A percentile compares a stretch with the other conserved stretches of the same genome.
These are phyloP conservation scores for Salix viminalis DNA, from an alignment of 345 rosid species.

Conservation along the genomic window DNA sequence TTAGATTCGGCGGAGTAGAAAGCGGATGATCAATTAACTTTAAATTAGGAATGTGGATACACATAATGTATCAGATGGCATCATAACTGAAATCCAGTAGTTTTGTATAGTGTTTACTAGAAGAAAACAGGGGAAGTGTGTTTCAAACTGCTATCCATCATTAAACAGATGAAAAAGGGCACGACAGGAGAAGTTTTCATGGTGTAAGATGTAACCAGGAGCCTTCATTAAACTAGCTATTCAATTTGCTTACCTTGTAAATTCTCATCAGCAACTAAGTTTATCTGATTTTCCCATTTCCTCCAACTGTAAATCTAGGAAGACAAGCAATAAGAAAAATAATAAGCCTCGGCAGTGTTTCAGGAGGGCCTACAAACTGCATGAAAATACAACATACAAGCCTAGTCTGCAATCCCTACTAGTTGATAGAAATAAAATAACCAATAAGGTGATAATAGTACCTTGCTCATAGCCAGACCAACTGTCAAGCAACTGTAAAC, in stretches of 20 bases:
- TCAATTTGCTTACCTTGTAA: constrained; percentile 46
- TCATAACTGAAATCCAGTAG: not conserved
- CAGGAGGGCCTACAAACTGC: not conserved
- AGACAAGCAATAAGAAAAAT: constrained; percentile 2
- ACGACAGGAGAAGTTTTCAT: not conserved
- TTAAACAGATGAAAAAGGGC: too few species aligned
- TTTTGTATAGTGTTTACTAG: not conserved
- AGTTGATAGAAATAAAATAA: too few species aligned
- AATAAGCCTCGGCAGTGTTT: not conserved
- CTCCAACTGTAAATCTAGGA: constrained; percentile 88
- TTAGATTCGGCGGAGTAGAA: too few species aligned
- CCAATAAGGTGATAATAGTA: constrained; percentile 9
- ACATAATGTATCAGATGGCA: not conserved
- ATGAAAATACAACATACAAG: not conserved
- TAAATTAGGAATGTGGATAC: not conserved
- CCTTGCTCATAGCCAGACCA: constrained; percentile 95
- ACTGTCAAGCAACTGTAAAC: constrained; percentile 83
- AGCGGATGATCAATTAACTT: not conserved
- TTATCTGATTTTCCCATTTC: constrained; percentile 76
- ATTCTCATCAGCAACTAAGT: constrained; percentile 43
- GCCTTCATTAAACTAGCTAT: not conserved
- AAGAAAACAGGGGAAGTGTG: too few species aligned
- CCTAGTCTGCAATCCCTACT: too few species aligned
- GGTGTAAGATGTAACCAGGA: not conserved
- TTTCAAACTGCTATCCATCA: too few species aligned